Evolutionary conservation across 495 filamentous ascomycete genomes (phyloP).

Genomic region (Penicillium maclennaniae): DNA sequence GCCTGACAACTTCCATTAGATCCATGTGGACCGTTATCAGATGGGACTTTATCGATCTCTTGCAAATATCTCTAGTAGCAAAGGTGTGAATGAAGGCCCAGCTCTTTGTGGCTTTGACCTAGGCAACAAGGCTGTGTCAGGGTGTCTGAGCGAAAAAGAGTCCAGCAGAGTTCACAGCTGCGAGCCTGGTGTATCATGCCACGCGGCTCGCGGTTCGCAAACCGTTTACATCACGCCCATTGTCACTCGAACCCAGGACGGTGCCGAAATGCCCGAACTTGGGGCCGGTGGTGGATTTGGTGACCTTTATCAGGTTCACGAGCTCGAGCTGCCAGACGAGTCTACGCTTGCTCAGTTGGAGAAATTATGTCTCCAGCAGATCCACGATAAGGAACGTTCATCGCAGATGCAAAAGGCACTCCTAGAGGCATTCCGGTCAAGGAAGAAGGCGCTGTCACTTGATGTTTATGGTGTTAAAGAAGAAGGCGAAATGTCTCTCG

Average conservation of each 20-base stretch:
- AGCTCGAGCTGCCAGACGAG: constrained; percentile 54
- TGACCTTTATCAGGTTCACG: constrained; percentile 62
- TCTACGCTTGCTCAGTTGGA: constrained; percentile 43
- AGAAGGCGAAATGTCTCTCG: constrained; percentile 42
- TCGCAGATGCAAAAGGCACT: constrained; percentile 33
- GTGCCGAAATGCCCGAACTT: constrained; percentile 62
- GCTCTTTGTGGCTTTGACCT: constrained; percentile 71
- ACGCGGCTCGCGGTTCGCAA: constrained; percentile 44
- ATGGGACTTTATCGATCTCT: constrained; percentile 68
- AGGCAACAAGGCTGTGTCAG: constrained; percentile 64
- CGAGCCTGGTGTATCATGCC: constrained; percentile 67
- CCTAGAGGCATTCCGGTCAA: constrained; percentile 29
- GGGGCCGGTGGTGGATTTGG: constrained; percentile 78
- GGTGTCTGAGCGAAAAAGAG: constrained; percentile 65
- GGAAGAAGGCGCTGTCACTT: constrained; percentile 37
- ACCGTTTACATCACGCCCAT: constrained; percentile 79
- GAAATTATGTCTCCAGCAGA: constrained; percentile 41
- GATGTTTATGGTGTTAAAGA: constrained; percentile 38
- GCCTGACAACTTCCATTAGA: constrained; percentile 33
- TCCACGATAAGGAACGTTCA: constrained; percentile 33
- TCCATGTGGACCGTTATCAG: constrained; percentile 84
- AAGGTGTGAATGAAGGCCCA: constrained; percentile 53
- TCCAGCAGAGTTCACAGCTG: constrained; percentile 82
- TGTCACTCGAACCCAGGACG: constrained; percentile 53
- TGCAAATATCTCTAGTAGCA: constrained; percentile 23